Base-by-base conservation (phyloP, 345 rosid species). In the Linum trigynum region DNA sequence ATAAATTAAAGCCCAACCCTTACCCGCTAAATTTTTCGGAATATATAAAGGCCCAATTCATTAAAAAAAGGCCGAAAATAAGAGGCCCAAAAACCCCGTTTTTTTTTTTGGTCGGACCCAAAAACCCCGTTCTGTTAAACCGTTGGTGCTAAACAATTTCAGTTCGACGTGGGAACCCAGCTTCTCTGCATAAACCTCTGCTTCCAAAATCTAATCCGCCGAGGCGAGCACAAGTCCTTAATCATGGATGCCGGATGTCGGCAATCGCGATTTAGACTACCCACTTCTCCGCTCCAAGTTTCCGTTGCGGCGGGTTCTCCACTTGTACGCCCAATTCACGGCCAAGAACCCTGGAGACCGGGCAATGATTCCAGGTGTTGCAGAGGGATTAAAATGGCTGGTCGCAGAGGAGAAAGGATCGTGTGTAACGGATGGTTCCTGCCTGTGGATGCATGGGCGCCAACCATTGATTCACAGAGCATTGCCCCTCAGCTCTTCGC, bases 381-480 rank as follows among this genome's bases (percentile, higher is more conserved):
- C 69, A 63, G 57, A 65, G 69, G 56, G 40, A 48, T 70, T 55
- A 67, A 71, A 32, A 17, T 41, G 12, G 69, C 5, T 12, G 68
- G 41, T 39, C 16, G 51, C 11, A 58, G 75, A 67, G 72, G 74
- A 61, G 70, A 66, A 43, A 59, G 40, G 39, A 63, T 73, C 23
- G 80, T 77, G 60, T 79, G 88, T 56, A 81, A 80, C n/a, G 71
- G 59, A 1, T 70, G 80, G 79, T 63, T 87, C 41, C 69, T 89
- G 38, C 92, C 95, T 0, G 95, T 89, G 57, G 96, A 92, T 65
- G 87, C 95, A 64, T 89, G 98, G 97, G 84, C 91, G 50, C 97
- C 91, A 7, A 77, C 71, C 74, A 77, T 86, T 68, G 97, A 88
- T 67, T 85, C 94, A 37, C 72, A 86, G 78, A 88, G 96, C 81